phyloP scores from a whole-genome alignment of 2,329 filamentous ascomycete species.

The Beauveria sp. region DNA sequence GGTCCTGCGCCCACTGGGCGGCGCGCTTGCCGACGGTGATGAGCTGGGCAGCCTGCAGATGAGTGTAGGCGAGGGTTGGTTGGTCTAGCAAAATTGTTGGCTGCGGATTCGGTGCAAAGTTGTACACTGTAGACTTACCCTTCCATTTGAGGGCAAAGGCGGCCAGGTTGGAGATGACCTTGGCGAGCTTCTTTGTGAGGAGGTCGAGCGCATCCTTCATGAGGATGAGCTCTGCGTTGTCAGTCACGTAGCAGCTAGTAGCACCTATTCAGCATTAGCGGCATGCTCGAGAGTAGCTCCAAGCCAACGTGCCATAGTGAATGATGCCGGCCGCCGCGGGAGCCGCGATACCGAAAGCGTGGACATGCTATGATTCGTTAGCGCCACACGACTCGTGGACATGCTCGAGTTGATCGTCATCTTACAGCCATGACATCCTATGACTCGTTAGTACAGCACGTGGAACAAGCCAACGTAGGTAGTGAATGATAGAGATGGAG shows the following conservation, averaged over 20 bases:
- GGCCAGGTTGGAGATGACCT: constrained; percentile 16
- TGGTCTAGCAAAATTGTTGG: constrained; percentile 23
- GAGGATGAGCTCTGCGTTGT: constrained; percentile 73
- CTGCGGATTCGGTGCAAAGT: too few species aligned
- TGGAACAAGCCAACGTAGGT: too few species aligned
- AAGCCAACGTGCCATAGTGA: constrained; percentile 58
- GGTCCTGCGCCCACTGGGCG: constrained; percentile 62
- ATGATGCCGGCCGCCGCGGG: constrained; percentile 78
- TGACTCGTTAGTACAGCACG: too few species aligned
- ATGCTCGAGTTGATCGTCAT: too few species aligned
- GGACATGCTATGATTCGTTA: constrained; percentile 43
- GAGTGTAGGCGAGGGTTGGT: constrained; percentile 70
- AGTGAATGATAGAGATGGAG: too few species aligned
- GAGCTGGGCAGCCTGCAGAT: constrained; percentile 56
- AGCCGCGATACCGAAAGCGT: constrained; percentile 65
- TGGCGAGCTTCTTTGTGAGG: constrained; percentile 67
- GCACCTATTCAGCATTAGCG: constrained; percentile 14
- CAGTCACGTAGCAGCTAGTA: constrained; percentile 53
- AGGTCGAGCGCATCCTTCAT: constrained; percentile 57
- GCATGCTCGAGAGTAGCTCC: background rate
- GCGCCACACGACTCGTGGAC: too few species aligned
- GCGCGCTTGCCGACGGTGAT: constrained; percentile 62
- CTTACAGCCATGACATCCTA: constrained; percentile 44
- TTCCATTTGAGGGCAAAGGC: constrained; percentile 69
- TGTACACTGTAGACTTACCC: constrained; percentile 24